Evolutionary conservation across 371 early-diverging fungal genomes (phyloP).

Genomic region (Dinochytrium kinnereticum): DNA sequence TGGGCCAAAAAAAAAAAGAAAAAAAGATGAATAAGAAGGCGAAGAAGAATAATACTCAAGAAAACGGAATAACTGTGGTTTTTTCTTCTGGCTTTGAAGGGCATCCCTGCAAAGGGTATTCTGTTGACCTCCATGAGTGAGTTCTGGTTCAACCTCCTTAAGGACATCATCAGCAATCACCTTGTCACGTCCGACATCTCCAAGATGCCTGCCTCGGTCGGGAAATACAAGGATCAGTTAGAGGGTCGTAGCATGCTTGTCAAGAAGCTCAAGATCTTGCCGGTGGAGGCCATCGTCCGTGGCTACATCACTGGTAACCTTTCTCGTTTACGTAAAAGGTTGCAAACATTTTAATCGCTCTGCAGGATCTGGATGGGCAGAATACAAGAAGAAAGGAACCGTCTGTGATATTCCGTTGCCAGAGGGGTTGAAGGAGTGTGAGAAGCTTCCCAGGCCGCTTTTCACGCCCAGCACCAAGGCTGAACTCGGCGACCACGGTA

Average conservation of each 20-base stretch:
- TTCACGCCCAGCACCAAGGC: constrained; percentile 99
- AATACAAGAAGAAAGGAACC: constrained; percentile 90
- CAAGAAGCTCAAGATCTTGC: constrained; percentile 89
- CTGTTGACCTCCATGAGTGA: constrained; percentile 90
- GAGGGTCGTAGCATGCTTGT: constrained; percentile 92
- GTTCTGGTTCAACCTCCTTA: constrained; percentile 93
- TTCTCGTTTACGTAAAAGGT: not conserved
- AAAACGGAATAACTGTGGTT: too few relatives aligned
- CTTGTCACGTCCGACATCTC: constrained; percentile 91
- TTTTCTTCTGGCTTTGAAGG: constrained; percentile 52
- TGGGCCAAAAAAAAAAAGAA: not conserved
- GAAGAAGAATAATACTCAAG: too few relatives aligned
- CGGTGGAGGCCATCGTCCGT: constrained; percentile 96
- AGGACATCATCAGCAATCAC: constrained; percentile 88
- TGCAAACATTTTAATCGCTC: not conserved
- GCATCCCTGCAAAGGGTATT: constrained; percentile 94
- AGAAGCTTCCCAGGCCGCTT: constrained; percentile 80
- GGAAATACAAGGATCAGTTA: constrained; percentile 85
- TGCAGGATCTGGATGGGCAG: constrained; percentile 90
- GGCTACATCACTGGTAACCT: constrained; percentile 88
- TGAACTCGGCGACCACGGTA: constrained; percentile 94
- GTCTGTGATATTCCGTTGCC: constrained; percentile 91
- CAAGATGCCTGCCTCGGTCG: constrained; percentile 87
- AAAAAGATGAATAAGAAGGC: too few relatives aligned
- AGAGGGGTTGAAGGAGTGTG: constrained; percentile 78